phyloP scores from a whole-genome alignment of 768 basidiomycete species.

The Hygrophorus russula region DNA sequence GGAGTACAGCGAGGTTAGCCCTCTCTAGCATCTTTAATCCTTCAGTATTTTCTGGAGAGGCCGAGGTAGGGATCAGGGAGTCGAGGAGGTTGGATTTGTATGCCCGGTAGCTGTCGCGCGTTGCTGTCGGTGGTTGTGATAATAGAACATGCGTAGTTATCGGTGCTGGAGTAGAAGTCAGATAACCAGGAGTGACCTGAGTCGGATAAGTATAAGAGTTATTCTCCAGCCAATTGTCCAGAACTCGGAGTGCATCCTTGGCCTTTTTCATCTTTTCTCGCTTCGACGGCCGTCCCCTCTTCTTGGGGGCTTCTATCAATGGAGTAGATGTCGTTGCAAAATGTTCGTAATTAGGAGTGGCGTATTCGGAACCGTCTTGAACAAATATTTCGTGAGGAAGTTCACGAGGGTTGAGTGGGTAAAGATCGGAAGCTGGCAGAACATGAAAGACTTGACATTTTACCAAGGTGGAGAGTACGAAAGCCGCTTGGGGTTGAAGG shows the following conservation, averaged over 20 bases:
- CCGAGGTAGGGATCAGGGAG: constrained; percentile 17
- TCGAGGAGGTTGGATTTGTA: constrained; percentile 31
- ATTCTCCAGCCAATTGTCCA: constrained; percentile 41
- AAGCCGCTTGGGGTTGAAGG: constrained; percentile 39
- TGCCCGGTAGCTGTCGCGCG: constrained; percentile 28
- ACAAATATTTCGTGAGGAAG: constrained; percentile 61
- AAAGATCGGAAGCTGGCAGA: constrained; percentile 38
- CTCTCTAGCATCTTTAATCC: constrained; percentile 25
- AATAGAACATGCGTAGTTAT: constrained; percentile 22
- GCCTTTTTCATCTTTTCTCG: constrained; percentile 48
- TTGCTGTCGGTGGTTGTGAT: constrained; percentile 18
- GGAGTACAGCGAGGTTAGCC: constrained; percentile 38
- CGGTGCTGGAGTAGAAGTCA: neutral
- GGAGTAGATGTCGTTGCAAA: neutral
- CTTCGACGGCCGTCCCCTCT: constrained; percentile 54
- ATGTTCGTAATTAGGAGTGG: neutral
- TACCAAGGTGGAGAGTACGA: constrained; percentile 37
- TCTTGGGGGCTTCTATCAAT: constrained; percentile 24
- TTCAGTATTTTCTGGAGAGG: constrained; percentile 5
- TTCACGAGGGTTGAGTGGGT: constrained; percentile 46
- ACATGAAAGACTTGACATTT: constrained; percentile 45
- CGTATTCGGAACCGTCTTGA: constrained; percentile 18
- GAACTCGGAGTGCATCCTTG: constrained; percentile 31
- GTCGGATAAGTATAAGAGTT: constrained; percentile 8
- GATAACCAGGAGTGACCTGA: neutral